Base-by-base conservation (phyloP, 2,329 filamentous ascomycete genomes). In the Chrysosporium keratinophilum region DNA sequence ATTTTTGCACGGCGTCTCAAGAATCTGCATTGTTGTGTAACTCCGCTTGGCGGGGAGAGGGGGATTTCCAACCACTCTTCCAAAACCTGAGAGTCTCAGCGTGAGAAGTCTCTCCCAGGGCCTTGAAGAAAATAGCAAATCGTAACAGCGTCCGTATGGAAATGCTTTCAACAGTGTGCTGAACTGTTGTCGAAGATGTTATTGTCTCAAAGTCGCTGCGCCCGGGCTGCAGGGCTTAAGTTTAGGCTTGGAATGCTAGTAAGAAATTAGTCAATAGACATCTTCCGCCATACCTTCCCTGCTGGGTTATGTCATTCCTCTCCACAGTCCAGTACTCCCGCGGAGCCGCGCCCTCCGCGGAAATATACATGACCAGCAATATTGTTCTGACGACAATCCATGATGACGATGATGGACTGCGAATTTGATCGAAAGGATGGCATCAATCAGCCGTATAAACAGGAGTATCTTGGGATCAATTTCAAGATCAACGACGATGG, bases 11-110 rank as follows among this genome's bases (percentile, higher is more conserved):
- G 20, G 17, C 14, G 37, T 19, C n/a, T 28, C 9, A 33, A 43
- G 14, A 37, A 50, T 20, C 48, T 34, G 48, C 48, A 50, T 50
- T 50, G 48, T 50, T n/a, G 14, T 50, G 48, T 33, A 50, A 50
- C 15, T 43, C 39, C 23, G 48, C 48, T 50, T 50, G 48, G 48
- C 48, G 20, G 12, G 48, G n/a, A 23, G 28, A 11, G n/a, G n/a
- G n/a, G n/a, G n/a, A n/a, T n/a, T 12, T 43, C 48, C 20, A 50
- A 50, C 37, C 48, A 37, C 20, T 41, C 17, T 10, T 17, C 5
- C 23, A 28, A 28, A 28, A 28, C 23, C 23, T 3, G 7, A 28
- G 23, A 28, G 23, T 28, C 23, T 28, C 23, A 28, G 23, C 23
- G 3, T 28, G 5, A 9, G 19, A 31, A 33, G 43, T 17, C n/a